phyloP scores from a whole-genome alignment of 2,329 filamentous ascomycete species.

The Diaporthe vexans region DNA sequence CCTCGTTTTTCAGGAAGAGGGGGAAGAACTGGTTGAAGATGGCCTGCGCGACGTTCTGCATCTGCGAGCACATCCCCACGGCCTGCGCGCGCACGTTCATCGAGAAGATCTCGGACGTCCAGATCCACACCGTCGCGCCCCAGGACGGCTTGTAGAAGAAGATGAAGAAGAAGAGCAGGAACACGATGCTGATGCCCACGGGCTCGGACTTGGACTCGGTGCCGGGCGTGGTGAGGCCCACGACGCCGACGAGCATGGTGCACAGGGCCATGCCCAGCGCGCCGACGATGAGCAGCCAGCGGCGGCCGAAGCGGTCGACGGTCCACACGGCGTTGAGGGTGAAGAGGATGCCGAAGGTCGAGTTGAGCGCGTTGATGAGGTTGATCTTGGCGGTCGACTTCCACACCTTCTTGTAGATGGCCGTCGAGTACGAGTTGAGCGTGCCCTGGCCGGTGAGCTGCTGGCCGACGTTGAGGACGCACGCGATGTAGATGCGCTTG shows the following conservation, averaged over 20 bases:
- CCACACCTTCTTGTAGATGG: conserved; percentile 81
- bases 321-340: conserved; percentile 82
- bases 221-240: conserved; percentile 62
- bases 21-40: conserved; percentile 77
- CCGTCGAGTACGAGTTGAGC: conserved; percentile 80
- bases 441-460: conserved; percentile 81
- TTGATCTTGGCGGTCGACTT: conserved; percentile 70
- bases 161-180: conserved; percentile 74
- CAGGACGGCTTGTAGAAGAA: conserved; percentile 76
- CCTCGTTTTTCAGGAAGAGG: conserved; percentile 68
- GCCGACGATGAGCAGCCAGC: conserved; percentile 78
- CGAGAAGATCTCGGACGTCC: conserved; percentile 75
- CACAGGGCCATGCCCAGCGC: conserved; percentile 77
- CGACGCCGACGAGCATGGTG: conserved; percentile 74
- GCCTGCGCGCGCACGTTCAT: conserved; percentile 80
- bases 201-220: conserved; percentile 66
- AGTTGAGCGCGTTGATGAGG: conserved; percentile 81
- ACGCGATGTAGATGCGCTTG: conserved; percentile 75
- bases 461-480: conserved; percentile 78
- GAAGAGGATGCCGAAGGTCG: conserved; percentile 80
- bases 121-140: conserved; percentile 78
- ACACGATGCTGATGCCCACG: conserved; percentile 75
- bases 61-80: conserved; percentile 74
- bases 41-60: conserved; percentile 73
- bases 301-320: conserved; percentile 78